Evolutionary conservation across 805 yeast species (phyloP).

Genomic region (Wickerhamiella cacticola): DNA sequence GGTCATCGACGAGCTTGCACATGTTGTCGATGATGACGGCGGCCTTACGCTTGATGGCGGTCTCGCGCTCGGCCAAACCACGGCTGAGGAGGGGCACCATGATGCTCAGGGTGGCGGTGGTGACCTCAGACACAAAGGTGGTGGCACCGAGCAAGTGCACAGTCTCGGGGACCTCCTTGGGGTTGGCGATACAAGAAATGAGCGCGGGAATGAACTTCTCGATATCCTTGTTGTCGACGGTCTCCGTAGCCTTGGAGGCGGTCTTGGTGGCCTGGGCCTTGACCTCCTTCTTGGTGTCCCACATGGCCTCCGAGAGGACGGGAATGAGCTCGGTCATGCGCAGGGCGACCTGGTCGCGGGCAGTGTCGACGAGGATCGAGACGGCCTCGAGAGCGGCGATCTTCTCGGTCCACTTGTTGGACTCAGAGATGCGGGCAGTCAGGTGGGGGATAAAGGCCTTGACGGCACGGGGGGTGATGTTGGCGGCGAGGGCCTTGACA

Average conservation of each 20-base stretch:
- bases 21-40: slow-evolving; percentile 99
- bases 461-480: slow-evolving; percentile 86
- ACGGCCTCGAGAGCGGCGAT: slow-evolving; percentile 77
- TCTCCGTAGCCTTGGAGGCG: slow-evolving; percentile 91
- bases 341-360: slow-evolving; percentile 90
- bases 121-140: slow-evolving; percentile 98
- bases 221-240: slow-evolving; percentile 99
- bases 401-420: slow-evolving; percentile 96
- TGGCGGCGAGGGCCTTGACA: slow-evolving; percentile 60
- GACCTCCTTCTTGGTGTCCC: slow-evolving; percentile 99
- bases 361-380: slow-evolving; percentile 79
- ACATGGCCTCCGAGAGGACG: slow-evolving; percentile 97
- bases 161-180: slow-evolving; percentile 96
- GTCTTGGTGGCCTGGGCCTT: slow-evolving; percentile 93
- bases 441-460: slow-evolving; percentile 80
- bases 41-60: slow-evolving; percentile 98
- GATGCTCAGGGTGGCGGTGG: slow-evolving; percentile 97
- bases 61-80: slow-evolving; percentile 99
- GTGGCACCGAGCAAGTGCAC: slow-evolving; percentile 99
- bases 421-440: slow-evolving; percentile 49
- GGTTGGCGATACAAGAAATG: slow-evolving; percentile 92
- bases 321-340: slow-evolving; percentile 99
- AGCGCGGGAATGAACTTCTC: slow-evolving; percentile 97
- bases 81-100: slow-evolving; percentile 98
- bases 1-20: slow-evolving; percentile 99